Conservation (phyloP, 78 protist genomes). For the Capsaspora owczarzaki region DNA sequence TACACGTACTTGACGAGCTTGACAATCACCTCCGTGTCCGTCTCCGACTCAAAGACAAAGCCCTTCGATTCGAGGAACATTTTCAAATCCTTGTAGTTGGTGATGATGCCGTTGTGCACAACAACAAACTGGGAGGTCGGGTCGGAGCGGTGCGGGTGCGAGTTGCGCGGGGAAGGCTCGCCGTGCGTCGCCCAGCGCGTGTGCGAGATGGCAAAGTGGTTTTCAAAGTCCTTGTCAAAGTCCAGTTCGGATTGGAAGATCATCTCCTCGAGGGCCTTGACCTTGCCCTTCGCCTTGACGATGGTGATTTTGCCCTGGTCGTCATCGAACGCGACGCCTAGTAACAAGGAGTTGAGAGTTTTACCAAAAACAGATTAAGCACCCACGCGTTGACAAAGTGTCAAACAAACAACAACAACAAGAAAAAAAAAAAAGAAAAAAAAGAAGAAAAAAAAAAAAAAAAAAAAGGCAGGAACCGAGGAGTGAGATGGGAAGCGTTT, state of each 20-base stretch:
- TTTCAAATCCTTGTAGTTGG: conserved; percentile 52
- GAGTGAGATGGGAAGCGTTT: too few species aligned
- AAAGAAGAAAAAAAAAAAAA: too few species aligned
- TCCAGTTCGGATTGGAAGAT: not conserved
- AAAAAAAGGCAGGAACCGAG: too few species aligned
- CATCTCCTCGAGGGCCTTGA: not conserved
- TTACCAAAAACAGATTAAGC: too few species aligned
- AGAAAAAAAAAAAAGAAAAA: too few species aligned
- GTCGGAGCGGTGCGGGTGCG: conserved; percentile 61
- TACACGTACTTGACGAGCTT: conserved; percentile 53
- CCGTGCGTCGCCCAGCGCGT: conserved; percentile 95
- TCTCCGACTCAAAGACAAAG: conserved; percentile 51
- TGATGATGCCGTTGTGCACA: conserved; percentile 87
- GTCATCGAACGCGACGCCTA: conserved; percentile 6
- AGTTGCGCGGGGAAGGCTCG: conserved; percentile 35
- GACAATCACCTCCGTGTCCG: conserved; percentile 94
- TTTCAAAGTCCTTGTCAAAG: not conserved
- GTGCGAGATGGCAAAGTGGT: conserved; percentile 78
- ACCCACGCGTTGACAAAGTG: too few species aligned
- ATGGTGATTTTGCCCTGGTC: not conserved
- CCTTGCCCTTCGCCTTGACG: conserved; percentile 29
- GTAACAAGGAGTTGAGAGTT: too few species aligned
- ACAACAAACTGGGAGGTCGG: conserved; percentile 24
- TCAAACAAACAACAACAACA: too few species aligned
- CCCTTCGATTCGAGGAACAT: conserved; percentile 36